Base-by-base conservation (phyloP, 1,139 yeast genomes). In the Candida tetrigidarum region DNA sequence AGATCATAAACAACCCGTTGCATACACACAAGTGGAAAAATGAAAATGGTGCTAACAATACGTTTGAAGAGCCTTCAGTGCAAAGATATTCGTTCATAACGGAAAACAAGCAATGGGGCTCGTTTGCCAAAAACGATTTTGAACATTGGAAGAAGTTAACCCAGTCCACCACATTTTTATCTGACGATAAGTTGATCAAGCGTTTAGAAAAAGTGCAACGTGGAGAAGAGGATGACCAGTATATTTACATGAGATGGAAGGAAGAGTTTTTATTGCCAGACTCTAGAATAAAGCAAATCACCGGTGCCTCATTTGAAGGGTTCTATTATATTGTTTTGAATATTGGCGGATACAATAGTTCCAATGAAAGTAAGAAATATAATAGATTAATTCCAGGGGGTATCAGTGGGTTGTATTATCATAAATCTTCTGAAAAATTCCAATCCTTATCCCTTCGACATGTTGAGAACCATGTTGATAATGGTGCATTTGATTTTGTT, bases 231-330 rank as follows among this genome's bases (percentile, higher is more conserved):
- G 59, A 66, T 37, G 55, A 58, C 37, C 67, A 66, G 15, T 81
- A 74, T 57, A 68, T 92, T 5, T 92, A 83, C 62, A 92, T 92
- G 97, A 76, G 97, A 53, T 92, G 97, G 97, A 92, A 92, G 64
- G 98, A 92, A 62, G 81, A 83, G 57, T 90, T 89, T 58, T 67
- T 91, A 50, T 83, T 88, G 10, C 96, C 96, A 0, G 96, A 91
- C 64, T 83, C 91, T 16, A 67, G 81, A 43, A 71, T 84, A n/a
- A 81, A 78, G 52, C 78, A 73, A 48, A 80, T 86, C 26, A 76
- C 78, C 36, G 96, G 95, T 15, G 97, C 97, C 0, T 86, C 96
- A 5, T 92, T 86, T 62, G 97, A 91, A 40, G 98, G 98, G 0
- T 91, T 90, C 61, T 92, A 92, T 65, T 92, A 91, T 62, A 81